Base-by-base conservation (phyloP, 352 stramenopile species). In the Phytophthora vignae region DNA sequence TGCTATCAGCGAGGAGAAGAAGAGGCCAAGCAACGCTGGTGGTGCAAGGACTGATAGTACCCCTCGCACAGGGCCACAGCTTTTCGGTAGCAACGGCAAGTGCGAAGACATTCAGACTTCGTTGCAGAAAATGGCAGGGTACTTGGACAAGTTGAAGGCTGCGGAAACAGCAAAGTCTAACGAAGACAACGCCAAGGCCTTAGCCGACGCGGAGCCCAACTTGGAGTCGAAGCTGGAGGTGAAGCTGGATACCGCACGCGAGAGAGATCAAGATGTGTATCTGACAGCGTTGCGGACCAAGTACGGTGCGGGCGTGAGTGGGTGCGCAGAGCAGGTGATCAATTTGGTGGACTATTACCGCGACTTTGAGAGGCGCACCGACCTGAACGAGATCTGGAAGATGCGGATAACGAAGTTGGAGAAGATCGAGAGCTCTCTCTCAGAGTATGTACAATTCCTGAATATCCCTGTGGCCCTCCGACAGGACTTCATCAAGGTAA, bases 321-420 rank as follows among this genome's bases (percentile, higher is more conserved):
- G 77, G 11, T 96, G 90, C 57, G 76, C 80, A 0, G 90, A 93
- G 57, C 90, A 96, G 60, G 86, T 90, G 29, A 85, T 96, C 55
- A 88, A 83, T 21, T 76, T 96, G 46, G 79, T 96, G 12, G 88
- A 94, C 63, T 96, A 96, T 50, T 96, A 96, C 56, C 82, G 87
- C 29, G 73, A 87, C 21, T 96, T 95, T 50, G 82, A 88, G 59
- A 82, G 90, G 0, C 90, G 90, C 38, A 94, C 85, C 3, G 77
- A 92, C 44, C 50, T 94, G 40, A 77, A 70, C 50, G 86, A 95
- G n/a, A 74, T 73, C 19, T 96, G 90, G 90, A 90, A 90, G 67
- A 49, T 74, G 46, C 81, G 83, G 50, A 78, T 89, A 55, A 90
- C 67, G 54, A 94, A 94, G 55, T 55, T 87, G 49, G 66, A 91